These are phyloP conservation scores for Ophiostoma piceae DNA, from an alignment of 2,329 filamentous ascomycete species.

Conservation along the genomic window DNA sequence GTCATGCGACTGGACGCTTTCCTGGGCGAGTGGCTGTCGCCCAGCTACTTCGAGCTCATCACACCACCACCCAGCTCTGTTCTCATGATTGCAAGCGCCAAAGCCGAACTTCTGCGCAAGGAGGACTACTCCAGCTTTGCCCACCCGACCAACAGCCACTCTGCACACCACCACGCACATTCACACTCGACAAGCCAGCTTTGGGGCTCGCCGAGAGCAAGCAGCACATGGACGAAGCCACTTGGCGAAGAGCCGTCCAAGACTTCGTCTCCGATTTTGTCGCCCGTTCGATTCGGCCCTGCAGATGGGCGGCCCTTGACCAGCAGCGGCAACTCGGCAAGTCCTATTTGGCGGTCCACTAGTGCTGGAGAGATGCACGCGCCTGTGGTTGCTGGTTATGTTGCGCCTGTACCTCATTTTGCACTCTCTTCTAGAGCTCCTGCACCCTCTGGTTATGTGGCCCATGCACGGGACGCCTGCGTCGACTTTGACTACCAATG, in stretches of 20 bases:
- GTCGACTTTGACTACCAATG: slow-evolving; percentile 87
- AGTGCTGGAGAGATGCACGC: not conserved
- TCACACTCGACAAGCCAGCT: slow-evolving; percentile 35
- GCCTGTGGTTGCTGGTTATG: slow-evolving; percentile 48
- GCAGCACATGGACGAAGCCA: not conserved
- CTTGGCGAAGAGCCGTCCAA: not conserved
- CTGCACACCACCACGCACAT: slow-evolving; percentile 27
- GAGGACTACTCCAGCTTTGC: slow-evolving; percentile 59
- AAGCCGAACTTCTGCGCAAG: slow-evolving; percentile 74
- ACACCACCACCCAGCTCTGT: slow-evolving; percentile 80
- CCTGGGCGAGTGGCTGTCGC: slow-evolving; percentile 90
- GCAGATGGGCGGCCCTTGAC: slow-evolving; percentile 24
- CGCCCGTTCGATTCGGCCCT: slow-evolving; percentile 24
- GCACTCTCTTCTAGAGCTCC: slow-evolving; percentile 73
- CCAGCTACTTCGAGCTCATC: slow-evolving; percentile 89
- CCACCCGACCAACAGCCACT: slow-evolving; percentile 24
- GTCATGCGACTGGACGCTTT: slow-evolving; percentile 83
- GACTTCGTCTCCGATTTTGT: not conserved
- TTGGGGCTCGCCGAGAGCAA: slow-evolving; percentile 33
- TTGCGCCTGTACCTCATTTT: slow-evolving; percentile 73
- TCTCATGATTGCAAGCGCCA: slow-evolving; percentile 83
- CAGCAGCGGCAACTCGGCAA: slow-evolving; percentile 26
- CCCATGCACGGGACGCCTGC: slow-evolving; percentile 84
- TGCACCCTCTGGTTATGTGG: slow-evolving; percentile 82
- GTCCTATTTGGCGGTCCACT: not conserved